Percentiles rank a stretch among this genome's conserved stretches.
Conservation (phyloP, 2,329 filamentous ascomycete genomes). For the Aspergillus sojae region DNA sequence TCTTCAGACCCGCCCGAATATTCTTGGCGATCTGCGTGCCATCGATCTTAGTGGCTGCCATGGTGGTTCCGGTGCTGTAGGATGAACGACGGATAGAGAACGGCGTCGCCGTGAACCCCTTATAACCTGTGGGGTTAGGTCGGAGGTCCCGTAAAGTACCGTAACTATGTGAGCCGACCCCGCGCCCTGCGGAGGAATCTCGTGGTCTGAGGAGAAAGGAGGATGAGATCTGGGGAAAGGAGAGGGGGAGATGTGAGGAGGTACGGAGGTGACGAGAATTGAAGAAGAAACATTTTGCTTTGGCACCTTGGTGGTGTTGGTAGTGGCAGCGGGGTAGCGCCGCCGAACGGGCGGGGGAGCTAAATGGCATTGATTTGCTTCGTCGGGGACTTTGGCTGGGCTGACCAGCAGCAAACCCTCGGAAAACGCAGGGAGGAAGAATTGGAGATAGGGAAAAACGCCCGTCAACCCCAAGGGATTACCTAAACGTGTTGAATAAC, state of each 20-base stretch:
- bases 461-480: not conserved
- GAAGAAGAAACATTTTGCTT: constrained; percentile 17
- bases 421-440: constrained; percentile 3
- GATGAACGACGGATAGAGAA: constrained; percentile 41
- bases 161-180: constrained; percentile 20
- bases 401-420: constrained; percentile 10
- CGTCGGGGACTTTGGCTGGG: constrained; percentile 8
- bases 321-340: constrained; percentile 27
- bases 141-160: constrained; percentile 14
- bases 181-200: constrained; percentile 16
- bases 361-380: constrained; percentile 34
- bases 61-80: constrained; percentile 60
- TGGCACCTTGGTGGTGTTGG: constrained; percentile 13
- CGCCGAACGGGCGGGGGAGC: constrained; percentile 25
- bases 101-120: constrained; percentile 21
- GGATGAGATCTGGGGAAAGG: constrained; percentile 14
- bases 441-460: constrained; percentile 18
- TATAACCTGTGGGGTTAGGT: constrained; percentile 20
- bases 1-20: constrained; percentile 80
- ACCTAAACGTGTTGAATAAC: constrained; percentile 13
- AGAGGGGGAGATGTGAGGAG: constrained; percentile 16
- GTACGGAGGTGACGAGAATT: constrained; percentile 23
- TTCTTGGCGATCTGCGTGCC: constrained; percentile 91
- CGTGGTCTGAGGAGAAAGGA: constrained; percentile 15
- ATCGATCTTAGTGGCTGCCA: constrained; percentile 91